Evolutionary conservation across 2,329 filamentous ascomycete species (phyloP), one percentile per base, ranked within the genome.

Genomic region (Fusarium floridanum): DNA sequence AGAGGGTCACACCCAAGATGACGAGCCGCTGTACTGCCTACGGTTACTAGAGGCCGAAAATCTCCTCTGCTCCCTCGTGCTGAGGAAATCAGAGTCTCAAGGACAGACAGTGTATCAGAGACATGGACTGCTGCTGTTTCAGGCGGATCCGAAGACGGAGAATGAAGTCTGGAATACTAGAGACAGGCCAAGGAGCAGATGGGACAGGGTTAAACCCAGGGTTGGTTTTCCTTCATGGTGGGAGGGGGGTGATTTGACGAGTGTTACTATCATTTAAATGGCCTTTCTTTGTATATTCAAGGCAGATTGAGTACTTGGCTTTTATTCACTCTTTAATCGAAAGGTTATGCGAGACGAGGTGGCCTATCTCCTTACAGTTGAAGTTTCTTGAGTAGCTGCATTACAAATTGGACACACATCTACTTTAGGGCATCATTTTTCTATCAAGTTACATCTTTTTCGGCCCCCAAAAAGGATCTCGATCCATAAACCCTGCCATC

Each of bases 221-320:
- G 17, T 9, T 34, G 60, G 60, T 9, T 62, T 50, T 53, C 60
- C 60, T 27, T 10, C n/a, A 8, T 62, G 60, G 60, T 62, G 60
- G 60, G 20, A 53, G 10, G 43, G 60, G 32, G 29, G 34, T 16
- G 24, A 22, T 9, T 24, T 53, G n/a, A n/a, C 29, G 1, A 62
- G 36, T 24, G 60, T 50, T 14, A 62, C 43, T 32, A 39, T 62
- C 20, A n/a, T 62, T 20, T 62, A n/a, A 62, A 8, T 20, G 2
- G 27, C 3, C 10, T 32, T 20, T 53, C 10, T 48, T 48, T 48
- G 14, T 24, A 16, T 10, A 6, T 16, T 16, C 12, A 17, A 2
- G 22, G 43, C 1, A 24, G 17, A 5, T 27, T 0, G 0, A 2
- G 14, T 1, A 5, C 43, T 48, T 27, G 0, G 22, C 41, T 48